Percentiles rank a stretch among this genome's conserved stretches.
These are phyloP conservation scores for Neurospora tetrasperma DNA, from an alignment of 495 filamentous ascomycete species.

Conservation along the genomic window DNA sequence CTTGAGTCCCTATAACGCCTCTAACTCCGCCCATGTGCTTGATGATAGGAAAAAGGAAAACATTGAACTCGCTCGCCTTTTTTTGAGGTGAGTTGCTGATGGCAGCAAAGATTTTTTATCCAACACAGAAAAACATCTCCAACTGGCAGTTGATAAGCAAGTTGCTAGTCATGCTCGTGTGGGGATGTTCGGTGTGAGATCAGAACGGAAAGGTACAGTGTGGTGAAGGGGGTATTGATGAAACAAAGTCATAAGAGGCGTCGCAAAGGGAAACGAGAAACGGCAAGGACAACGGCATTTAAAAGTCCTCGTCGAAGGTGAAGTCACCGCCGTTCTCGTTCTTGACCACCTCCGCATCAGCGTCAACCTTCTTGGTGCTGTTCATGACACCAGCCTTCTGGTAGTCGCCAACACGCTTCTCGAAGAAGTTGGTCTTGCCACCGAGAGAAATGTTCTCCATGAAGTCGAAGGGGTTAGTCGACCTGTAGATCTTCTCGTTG, in stretches of 20 bases:
- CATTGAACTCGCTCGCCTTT: neutral
- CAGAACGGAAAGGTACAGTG: conserved; percentile 2
- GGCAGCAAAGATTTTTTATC: neutral
- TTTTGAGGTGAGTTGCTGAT: neutral
- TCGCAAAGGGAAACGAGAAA: neutral
- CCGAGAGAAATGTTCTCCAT: conserved; percentile 99
- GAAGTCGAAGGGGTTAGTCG: conserved; percentile 96
- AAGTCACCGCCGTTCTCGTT: conserved; percentile 68
- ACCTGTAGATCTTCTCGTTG: conserved; percentile 85
- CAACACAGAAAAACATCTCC: neutral
- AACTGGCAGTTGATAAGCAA: neutral
- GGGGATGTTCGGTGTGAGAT: neutral
- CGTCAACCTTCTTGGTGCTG: conserved; percentile 67
- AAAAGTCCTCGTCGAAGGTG: conserved; percentile 95
- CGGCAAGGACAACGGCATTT: conserved; percentile 25
- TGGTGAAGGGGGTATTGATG: conserved; percentile 9
- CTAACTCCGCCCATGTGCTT: neutral
- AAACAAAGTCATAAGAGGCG: conserved; percentile 9
- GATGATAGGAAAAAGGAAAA: neutral
- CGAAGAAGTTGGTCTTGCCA: conserved; percentile 99
- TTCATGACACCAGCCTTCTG: conserved; percentile 99
- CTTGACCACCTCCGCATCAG: conserved; percentile 40
- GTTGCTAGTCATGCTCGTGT: neutral
- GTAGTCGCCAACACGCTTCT: conserved; percentile 99
- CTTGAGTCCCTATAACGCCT: neutral